Evolutionary conservation across 1,284 basidiomycete species (phyloP).

Genomic region (Cryptococcus sp.): DNA sequence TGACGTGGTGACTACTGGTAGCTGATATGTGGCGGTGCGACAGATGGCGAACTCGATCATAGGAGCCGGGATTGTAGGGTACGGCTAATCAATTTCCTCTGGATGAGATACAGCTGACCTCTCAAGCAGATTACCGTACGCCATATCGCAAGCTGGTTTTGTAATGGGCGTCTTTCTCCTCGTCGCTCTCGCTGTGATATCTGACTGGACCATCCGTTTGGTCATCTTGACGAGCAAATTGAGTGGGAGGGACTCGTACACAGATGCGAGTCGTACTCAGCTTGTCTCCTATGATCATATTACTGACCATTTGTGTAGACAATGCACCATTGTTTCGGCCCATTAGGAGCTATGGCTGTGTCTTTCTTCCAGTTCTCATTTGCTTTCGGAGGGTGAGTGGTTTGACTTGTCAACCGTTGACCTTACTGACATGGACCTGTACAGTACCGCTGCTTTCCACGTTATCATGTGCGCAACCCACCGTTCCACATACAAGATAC

Average conservation of each 20-base stretch:
- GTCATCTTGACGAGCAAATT: slow-evolving; percentile 95
- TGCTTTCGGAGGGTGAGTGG: slow-evolving; percentile 75
- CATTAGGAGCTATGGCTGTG: slow-evolving; percentile 80
- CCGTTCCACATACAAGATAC: too few relatives aligned
- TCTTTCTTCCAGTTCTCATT: slow-evolving; percentile 98
- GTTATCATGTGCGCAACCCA: slow-evolving; percentile 59
- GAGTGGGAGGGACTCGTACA: slow-evolving; percentile 87
- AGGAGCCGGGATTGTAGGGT: slow-evolving; percentile 91
- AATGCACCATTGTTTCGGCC: slow-evolving; percentile 92
- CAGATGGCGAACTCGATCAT: slow-evolving; percentile 85
- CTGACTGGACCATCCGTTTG: slow-evolving; percentile 72
- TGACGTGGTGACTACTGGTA: not conserved
- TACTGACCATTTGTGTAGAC: slow-evolving; percentile 52
- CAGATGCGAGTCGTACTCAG: slow-evolving; percentile 57
- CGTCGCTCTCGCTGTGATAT: slow-evolving; percentile 61
- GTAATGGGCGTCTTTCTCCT: slow-evolving; percentile 79
- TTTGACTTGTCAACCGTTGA: not conserved
- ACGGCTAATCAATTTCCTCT: slow-evolving; percentile 19
- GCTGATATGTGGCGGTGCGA: slow-evolving; percentile 6
- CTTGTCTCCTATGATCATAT: not conserved
- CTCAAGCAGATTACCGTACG: slow-evolving; percentile 75
- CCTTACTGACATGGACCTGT: not conserved
- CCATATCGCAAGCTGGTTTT: slow-evolving; percentile 87
- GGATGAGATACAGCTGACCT: not conserved
- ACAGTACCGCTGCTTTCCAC: slow-evolving; percentile 93